A percentile compares a stretch with the other conserved stretches of the same genome.
phyloP scores from a whole-genome alignment of 495 filamentous ascomycete genomes.

The Evernia prunastri region DNA sequence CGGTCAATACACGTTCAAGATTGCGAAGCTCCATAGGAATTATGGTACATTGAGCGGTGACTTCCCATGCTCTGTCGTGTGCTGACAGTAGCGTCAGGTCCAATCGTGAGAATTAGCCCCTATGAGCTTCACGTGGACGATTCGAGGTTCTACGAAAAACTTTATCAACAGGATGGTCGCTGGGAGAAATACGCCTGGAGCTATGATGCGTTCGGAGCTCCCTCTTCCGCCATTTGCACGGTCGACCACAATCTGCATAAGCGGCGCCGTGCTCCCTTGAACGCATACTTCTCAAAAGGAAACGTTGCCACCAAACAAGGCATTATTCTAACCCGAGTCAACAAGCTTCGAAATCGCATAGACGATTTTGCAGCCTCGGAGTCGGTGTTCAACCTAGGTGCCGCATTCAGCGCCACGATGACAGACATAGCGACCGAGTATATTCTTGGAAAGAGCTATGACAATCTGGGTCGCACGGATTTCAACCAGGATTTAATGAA shows the following conservation, averaged over 20 bases:
- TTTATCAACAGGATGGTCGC: conserved; percentile 29
- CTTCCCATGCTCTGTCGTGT: not conserved
- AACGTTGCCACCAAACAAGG: conserved; percentile 28
- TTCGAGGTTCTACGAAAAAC: conserved; percentile 33
- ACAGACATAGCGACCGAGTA: conserved; percentile 24
- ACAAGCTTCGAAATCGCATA: conserved; percentile 31
- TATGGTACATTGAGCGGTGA: conserved; percentile 35
- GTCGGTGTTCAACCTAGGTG: conserved; percentile 30
- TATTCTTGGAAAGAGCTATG: conserved; percentile 27
- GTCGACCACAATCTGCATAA: conserved; percentile 42
- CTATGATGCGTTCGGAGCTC: conserved; percentile 26
- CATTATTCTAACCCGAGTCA: conserved; percentile 24
- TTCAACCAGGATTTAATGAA: conserved; percentile 24
- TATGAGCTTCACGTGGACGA: conserved; percentile 36
- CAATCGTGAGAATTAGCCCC: conserved; percentile 38
- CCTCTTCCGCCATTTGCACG: conserved; percentile 38
- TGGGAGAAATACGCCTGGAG: conserved; percentile 35
- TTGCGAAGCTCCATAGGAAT: conserved; percentile 41
- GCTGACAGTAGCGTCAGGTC: conserved; percentile 25
- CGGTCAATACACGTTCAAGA: conserved; percentile 38
- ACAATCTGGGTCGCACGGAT: conserved; percentile 28
- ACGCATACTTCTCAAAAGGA: conserved; percentile 45
- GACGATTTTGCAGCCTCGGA: conserved; percentile 3
- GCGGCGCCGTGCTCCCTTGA: conserved; percentile 37
- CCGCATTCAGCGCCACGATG: conserved; percentile 29